phyloP scores from a whole-genome alignment of 2,329 filamentous ascomycete genomes.

The Fusarium ambrosium region DNA sequence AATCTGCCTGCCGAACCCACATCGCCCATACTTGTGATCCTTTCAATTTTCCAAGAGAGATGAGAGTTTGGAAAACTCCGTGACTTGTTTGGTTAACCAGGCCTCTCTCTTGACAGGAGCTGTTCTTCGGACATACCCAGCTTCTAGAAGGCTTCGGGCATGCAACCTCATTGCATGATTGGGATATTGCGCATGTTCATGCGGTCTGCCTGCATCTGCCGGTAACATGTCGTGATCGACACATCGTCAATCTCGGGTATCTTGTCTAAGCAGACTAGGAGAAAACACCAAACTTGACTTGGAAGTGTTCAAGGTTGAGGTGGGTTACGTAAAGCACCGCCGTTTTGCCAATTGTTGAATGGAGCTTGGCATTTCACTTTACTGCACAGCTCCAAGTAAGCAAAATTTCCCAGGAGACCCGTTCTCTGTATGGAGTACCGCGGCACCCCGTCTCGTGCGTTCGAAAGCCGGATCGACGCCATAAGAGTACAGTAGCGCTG shows the following conservation, averaged over 20 bases:
- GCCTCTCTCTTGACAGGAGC: constrained; percentile 29
- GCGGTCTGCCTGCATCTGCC: constrained; percentile 34
- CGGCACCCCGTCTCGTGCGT: constrained; percentile 1
- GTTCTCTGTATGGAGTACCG: not conserved
- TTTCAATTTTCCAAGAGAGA: constrained; percentile 44
- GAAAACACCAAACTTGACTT: constrained; percentile 24
- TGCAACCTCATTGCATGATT: constrained; percentile 30
- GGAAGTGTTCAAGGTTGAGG: constrained; percentile 6
- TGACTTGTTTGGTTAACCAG: constrained; percentile 25
- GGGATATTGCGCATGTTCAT: constrained; percentile 33
- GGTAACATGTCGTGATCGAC: constrained; percentile 44
- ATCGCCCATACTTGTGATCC: constrained; percentile 30
- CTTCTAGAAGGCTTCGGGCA: constrained; percentile 42
- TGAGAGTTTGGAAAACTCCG: constrained; percentile 26
- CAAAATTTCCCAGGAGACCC: not conserved
- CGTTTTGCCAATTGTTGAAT: not conserved
- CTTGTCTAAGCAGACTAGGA: constrained; percentile 36
- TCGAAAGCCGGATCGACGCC: constrained; percentile 37
- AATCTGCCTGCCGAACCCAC: constrained; percentile 28
- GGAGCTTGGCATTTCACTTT: not conserved
- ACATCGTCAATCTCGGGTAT: constrained; percentile 49
- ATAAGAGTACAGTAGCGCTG: constrained; percentile 21
- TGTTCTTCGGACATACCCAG: constrained; percentile 12
- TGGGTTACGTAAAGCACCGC: constrained; percentile 23
- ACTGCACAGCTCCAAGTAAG: not conserved